These are phyloP conservation scores for Solanum megistacrolobum DNA, from an alignment of 257 asterid genomes.

Conservation along the genomic window DNA sequence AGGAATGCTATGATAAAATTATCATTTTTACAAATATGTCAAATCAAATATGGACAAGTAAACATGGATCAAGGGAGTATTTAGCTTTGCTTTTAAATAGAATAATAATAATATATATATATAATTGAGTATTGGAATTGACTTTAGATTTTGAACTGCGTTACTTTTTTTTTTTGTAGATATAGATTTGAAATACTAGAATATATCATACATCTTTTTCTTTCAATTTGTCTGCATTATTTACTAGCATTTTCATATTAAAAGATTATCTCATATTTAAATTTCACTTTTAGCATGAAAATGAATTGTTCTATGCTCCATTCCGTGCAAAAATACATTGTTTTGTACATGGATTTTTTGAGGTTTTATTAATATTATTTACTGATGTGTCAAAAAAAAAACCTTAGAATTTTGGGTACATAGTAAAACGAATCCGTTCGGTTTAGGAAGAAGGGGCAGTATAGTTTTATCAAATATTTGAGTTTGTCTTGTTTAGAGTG, in stretches of 20 bases:
- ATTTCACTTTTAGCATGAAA: not conserved
- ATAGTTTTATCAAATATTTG: not conserved
- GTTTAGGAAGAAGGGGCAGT: not conserved
- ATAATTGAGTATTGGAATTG: not conserved
- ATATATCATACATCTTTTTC: not conserved
- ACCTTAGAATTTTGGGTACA: not conserved
- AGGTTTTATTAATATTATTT: not conserved
- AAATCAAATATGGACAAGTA: not conserved
- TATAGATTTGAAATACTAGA: not conserved
- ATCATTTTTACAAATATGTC: not conserved
- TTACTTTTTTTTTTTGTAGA: too few species aligned
- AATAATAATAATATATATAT: too few species aligned
- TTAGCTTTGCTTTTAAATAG: not conserved
- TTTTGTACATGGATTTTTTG: not conserved
- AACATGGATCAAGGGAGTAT: not conserved
- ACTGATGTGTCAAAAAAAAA: not conserved
- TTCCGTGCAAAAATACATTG: not conserved
- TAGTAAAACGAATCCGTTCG: not conserved
- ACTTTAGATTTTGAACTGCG: not conserved
- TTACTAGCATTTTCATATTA: not conserved
- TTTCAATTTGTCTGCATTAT: not conserved
- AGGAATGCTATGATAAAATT: too few species aligned
- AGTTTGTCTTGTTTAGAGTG: not conserved
- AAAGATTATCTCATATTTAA: not conserved
- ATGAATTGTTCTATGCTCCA: not conserved